Evolutionary conservation across 2,329 filamentous ascomycete species (phyloP).

Genomic region (Fusarium sp.): DNA sequence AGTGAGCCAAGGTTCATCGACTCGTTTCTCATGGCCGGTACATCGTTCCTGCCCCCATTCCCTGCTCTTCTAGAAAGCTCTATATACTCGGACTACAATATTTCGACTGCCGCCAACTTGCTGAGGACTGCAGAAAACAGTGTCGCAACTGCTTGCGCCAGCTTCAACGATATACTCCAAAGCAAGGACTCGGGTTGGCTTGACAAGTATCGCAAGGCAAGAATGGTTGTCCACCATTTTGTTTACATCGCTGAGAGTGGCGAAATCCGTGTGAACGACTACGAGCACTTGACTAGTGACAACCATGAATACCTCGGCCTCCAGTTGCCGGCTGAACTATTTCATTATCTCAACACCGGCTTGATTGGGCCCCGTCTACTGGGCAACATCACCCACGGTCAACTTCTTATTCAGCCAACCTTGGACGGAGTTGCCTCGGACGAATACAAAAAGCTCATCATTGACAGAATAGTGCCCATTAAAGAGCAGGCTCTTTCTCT

Average conservation of each 20-base stretch:
- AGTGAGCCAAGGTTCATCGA: conserved; percentile 81
- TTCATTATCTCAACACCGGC: conserved; percentile 87
- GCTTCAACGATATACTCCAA: conserved; percentile 81
- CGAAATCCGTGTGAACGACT: conserved; percentile 77
- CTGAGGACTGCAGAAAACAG: conserved; percentile 74
- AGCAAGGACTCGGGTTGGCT: conserved; percentile 78
- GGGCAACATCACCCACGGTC: conserved; percentile 82
- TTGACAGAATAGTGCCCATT: conserved; percentile 75
- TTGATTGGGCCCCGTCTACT: conserved; percentile 82
- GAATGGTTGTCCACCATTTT: conserved; percentile 87
- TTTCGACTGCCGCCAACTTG: conserved; percentile 81
- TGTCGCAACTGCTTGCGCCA: conserved; percentile 77
- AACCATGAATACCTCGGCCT: conserved; percentile 92
- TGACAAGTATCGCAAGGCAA: conserved; percentile 86
- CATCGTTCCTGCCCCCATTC: conserved; percentile 80
- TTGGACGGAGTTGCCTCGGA: conserved; percentile 82
- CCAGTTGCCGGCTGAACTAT: conserved; percentile 87
- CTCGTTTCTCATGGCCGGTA: conserved; percentile 83
- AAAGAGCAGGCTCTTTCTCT: conserved; percentile 81
- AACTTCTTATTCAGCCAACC: conserved; percentile 82
- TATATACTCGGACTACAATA: conserved; percentile 65
- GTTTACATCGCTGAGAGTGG: conserved; percentile 83
- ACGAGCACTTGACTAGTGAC: conserved; percentile 79
- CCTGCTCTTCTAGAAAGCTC: conserved; percentile 74
- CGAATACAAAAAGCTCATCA: conserved; percentile 83